phyloP scores from a whole-genome alignment of 441 rosid species.

The Populus hybrid region DNA sequence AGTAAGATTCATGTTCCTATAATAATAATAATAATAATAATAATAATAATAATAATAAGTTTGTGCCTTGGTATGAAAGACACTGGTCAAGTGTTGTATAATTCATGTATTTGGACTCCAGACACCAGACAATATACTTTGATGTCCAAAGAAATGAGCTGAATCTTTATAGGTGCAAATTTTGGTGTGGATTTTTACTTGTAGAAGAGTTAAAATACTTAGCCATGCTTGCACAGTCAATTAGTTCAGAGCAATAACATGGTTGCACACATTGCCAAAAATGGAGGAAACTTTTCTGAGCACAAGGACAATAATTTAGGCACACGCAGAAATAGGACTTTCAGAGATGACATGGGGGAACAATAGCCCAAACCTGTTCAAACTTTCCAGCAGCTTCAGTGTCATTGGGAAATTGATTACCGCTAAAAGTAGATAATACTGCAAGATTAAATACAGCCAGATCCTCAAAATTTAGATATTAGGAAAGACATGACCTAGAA shows the following conservation, averaged over 20 bases:
- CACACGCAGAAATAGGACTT: background rate
- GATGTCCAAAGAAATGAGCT: too few species aligned
- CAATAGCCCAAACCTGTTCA: conserved; percentile 25
- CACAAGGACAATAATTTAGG: background rate
- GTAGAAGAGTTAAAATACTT: too few species aligned
- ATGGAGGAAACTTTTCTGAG: background rate
- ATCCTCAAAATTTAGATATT: conserved; percentile 3
- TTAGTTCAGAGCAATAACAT: background rate
- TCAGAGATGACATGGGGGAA: background rate
- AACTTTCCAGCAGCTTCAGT: conserved; percentile 14
- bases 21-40: too few species aligned
- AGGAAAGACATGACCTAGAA: conserved; percentile 1
- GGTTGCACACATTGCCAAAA: background rate
- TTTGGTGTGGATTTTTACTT: too few species aligned
- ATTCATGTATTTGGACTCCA: too few species aligned
- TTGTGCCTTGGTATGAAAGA: too few species aligned
- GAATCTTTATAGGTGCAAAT: too few species aligned
- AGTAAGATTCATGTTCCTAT: too few species aligned
- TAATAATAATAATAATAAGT: too few species aligned
- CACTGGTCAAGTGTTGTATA: too few species aligned
- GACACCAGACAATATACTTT: too few species aligned
- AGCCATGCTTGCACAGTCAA: background rate
- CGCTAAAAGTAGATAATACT: conserved; percentile 21
- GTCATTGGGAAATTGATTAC: conserved; percentile 19
- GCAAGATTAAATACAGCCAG: conserved; percentile 21